Percentiles rank a stretch among this genome's conserved stretches.
phyloP scores from a whole-genome alignment of 768 basidiomycete species.

The Phanerochaete carnosa region DNA sequence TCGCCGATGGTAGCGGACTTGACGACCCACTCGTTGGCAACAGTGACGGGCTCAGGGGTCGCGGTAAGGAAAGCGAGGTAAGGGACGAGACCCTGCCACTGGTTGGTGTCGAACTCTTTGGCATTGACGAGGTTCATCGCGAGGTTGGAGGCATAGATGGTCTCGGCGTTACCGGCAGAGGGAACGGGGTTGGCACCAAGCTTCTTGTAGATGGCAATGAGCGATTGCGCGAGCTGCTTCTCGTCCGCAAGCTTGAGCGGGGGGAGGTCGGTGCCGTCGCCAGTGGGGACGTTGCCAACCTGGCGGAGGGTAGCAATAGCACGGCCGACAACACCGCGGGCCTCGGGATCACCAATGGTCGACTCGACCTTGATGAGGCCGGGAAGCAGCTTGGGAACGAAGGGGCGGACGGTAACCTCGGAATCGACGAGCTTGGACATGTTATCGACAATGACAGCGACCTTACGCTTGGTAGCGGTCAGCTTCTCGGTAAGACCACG shows the following conservation, averaged over 20 bases:
- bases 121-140: slow-evolving; percentile 84
- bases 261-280: slow-evolving; percentile 90
- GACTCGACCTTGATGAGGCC: slow-evolving; percentile 94
- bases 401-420: slow-evolving; percentile 90
- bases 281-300: slow-evolving; percentile 86
- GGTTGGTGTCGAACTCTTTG: slow-evolving; percentile 88
- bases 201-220: slow-evolving; percentile 86
- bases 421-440: slow-evolving; percentile 99
- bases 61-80: slow-evolving; percentile 68
- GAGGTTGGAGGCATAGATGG: slow-evolving; percentile 71
- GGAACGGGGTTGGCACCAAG: slow-evolving; percentile 55
- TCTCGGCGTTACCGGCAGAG: slow-evolving; percentile 53
- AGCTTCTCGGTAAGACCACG: slow-evolving; percentile 94
- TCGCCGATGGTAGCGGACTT: slow-evolving; percentile 78
- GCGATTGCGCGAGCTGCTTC: slow-evolving; percentile 56
- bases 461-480: slow-evolving; percentile 95
- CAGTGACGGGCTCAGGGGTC: slow-evolving; percentile 60
- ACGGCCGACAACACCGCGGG: slow-evolving; percentile 85
- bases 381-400: slow-evolving; percentile 93
- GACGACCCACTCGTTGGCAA: slow-evolving; percentile 85
- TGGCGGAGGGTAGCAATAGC: slow-evolving; percentile 96
- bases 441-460: slow-evolving; percentile 97
- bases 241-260: slow-evolving; percentile 77
- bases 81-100: slow-evolving; percentile 82
- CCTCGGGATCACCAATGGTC: slow-evolving; percentile 96